Base-by-base conservation (phyloP, 495 filamentous ascomycete genomes). In the Tuber calosporum region DNA sequence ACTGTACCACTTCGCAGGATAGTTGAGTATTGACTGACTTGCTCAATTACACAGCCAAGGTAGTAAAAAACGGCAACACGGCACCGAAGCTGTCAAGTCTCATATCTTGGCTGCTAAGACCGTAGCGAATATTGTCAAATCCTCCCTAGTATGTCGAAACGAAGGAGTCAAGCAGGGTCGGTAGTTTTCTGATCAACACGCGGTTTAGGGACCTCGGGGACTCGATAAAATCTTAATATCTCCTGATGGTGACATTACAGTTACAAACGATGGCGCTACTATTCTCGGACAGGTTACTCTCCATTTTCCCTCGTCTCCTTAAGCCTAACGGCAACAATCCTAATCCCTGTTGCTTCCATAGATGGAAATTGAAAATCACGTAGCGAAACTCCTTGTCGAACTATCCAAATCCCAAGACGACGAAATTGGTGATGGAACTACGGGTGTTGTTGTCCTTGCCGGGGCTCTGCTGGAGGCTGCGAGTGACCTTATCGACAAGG, bases 181-280 rank as follows among this genome's bases (percentile, higher is more conserved):
- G 45, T 53, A 74, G 69, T 74, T 73, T n/a, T 41, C 26, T 19
- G 43, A n/a, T 43, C 45, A 43, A 9, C 37, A 37, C n/a, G 69
- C 73, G 70, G 43, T 73, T 8, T 79, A 91, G 89, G 95, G 95
- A 67, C 95, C 95, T 72, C 91, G 96, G 79, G 95, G 95, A 72
- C 89, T 99, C 79, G 95, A 99, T 86, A 99, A 99, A 86, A 99
- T 99, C 81, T 86, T 99, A 77, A 99, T 99, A 79, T 99, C 95
- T 66, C 92, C 95, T 41, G 95, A 99, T 83, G 95, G 95, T 82
- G 95, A 98, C 84, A 99, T 99, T 83, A 99, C 95, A 62, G 94
- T 99, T 67, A 99, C 95, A 73, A 99, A 99, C 82, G 95, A 99
- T 86, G 95, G 95, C 80, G 95, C 95, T 72, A 99, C 95, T 8